Conservation (phyloP, 2,329 filamentous ascomycete species). For the Ceratocystis papillata region DNA sequence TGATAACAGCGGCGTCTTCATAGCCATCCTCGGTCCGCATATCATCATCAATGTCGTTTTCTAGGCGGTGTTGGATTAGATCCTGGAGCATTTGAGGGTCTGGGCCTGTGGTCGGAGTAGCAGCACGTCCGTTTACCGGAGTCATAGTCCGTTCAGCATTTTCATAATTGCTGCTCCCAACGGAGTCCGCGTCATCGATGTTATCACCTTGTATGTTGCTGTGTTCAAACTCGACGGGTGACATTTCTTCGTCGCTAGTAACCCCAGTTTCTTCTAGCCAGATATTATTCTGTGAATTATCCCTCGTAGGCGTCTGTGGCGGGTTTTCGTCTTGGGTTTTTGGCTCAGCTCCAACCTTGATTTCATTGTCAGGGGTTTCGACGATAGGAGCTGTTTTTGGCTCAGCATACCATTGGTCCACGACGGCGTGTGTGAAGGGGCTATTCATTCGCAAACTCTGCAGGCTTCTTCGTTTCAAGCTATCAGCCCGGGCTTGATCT, state of each 20-base stretch:
- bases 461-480: conserved; percentile 62
- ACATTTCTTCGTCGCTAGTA: conserved; percentile 22
- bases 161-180: conserved; percentile 28
- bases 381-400: conserved; percentile 26
- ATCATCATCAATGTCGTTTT: conserved; percentile 34
- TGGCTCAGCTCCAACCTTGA: background rate
- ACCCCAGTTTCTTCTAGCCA: conserved; percentile 15
- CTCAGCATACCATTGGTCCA: conserved; percentile 44
- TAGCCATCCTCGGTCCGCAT: conserved; percentile 33
- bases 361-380: conserved; percentile 25
- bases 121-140: conserved; percentile 8
- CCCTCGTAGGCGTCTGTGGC: conserved; percentile 9
- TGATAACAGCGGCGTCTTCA: conserved; percentile 32
- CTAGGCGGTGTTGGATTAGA: conserved; percentile 21
- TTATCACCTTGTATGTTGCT: background rate
- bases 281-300: conserved; percentile 4
- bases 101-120: conserved; percentile 12
- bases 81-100: conserved; percentile 14
- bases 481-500: conserved; percentile 69
- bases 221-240: conserved; percentile 19
- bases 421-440: conserved; percentile 61
- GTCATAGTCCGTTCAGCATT: conserved; percentile 23
- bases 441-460: conserved; percentile 65
- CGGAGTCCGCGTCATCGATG: conserved; percentile 28
- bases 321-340: background rate